Conservation (phyloP, 768 basidiomycete genomes). For the Rhizopogon salebrosus region DNA sequence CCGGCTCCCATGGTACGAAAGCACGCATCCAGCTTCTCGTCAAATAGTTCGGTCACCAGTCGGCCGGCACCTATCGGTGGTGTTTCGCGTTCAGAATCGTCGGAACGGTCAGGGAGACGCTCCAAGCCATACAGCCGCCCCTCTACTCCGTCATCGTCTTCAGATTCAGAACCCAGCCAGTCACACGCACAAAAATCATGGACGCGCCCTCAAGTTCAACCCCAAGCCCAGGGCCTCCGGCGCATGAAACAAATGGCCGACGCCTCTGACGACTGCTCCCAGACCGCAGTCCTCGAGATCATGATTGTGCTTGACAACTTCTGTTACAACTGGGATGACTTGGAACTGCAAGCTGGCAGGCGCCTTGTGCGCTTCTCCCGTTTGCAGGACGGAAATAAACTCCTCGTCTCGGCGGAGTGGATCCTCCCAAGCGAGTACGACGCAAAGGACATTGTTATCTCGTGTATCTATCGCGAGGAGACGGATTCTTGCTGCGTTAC, state of each 20-base stretch:
- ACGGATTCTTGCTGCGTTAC: slow-evolving; percentile 80
- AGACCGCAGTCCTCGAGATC: slow-evolving; percentile 58
- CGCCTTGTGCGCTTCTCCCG: slow-evolving; percentile 86
- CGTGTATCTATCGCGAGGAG: slow-evolving; percentile 88
- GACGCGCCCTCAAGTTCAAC: slow-evolving; percentile 4
- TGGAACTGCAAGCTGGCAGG: slow-evolving; percentile 66
- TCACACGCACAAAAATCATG: slow-evolving; percentile 14
- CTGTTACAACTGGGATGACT: slow-evolving; percentile 52
- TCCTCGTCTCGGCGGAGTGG: slow-evolving; percentile 75
- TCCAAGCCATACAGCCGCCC: slow-evolving; percentile 34
- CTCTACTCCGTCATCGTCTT: slow-evolving; percentile 35
- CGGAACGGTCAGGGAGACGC: slow-evolving; percentile 29
- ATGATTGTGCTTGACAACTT: slow-evolving; percentile 51
- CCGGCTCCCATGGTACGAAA: not conserved
- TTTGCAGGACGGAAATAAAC: slow-evolving; percentile 66
- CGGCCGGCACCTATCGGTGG: not conserved
- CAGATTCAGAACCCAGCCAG: slow-evolving; percentile 33
- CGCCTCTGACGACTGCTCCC: slow-evolving; percentile 36
- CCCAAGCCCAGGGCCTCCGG: slow-evolving; percentile 13
- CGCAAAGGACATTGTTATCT: slow-evolving; percentile 77
- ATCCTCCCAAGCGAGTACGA: slow-evolving; percentile 71
- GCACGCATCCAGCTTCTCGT: not conserved
- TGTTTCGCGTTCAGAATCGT: slow-evolving; percentile 13
- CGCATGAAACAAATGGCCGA: slow-evolving; percentile 21
- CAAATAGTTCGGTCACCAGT: not conserved